phyloP scores from a whole-genome alignment of 2,329 filamentous ascomycete species.

The Juglanconis oblonga region DNA sequence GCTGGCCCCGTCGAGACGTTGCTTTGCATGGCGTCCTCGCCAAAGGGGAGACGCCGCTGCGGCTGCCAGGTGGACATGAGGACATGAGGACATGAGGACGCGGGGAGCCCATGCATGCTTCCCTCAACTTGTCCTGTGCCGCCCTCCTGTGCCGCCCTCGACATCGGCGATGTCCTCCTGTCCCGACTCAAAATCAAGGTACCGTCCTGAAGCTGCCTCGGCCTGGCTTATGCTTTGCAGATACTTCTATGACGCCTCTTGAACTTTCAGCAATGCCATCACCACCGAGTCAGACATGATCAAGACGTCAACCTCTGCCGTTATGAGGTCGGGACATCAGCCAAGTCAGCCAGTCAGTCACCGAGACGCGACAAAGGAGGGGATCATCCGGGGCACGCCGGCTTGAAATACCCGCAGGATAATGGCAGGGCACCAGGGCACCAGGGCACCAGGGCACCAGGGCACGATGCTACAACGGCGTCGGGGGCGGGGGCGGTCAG shows the following conservation, averaged over 20 bases:
- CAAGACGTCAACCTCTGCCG: background rate
- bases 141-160: background rate
- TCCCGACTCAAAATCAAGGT: background rate
- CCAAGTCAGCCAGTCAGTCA: too few species aligned
- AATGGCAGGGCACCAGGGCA: too few species aligned
- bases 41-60: background rate
- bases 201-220: background rate
- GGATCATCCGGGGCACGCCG: too few species aligned
- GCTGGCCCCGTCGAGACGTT: constrained; percentile 11
- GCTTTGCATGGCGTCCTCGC: background rate
- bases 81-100: background rate
- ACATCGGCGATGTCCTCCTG: background rate
- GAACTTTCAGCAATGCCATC: background rate
- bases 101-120: background rate
- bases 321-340: too few species aligned
- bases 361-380: too few species aligned
- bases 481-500: background rate
- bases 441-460: too few species aligned
- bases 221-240: background rate
- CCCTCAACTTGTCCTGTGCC: background rate
- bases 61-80: background rate
- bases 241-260: background rate
- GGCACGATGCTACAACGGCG: background rate
- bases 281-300: background rate
- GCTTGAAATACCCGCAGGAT: too few species aligned